Evolutionary conservation across 2,329 filamentous ascomycete genomes (phyloP).

Genomic region (Nothophoma quercina): DNA sequence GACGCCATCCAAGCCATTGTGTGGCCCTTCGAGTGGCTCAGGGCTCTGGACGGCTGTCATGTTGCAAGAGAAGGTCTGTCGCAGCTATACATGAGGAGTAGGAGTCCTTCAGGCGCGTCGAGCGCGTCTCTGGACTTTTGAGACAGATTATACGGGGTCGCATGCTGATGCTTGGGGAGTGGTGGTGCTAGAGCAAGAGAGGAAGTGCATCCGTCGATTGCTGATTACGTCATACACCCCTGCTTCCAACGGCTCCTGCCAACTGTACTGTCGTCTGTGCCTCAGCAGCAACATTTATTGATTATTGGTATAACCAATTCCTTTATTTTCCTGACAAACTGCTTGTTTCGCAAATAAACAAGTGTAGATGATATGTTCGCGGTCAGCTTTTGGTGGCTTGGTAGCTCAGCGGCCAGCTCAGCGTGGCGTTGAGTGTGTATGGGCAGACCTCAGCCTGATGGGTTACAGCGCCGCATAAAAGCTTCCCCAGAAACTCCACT

Average conservation of each 20-base stretch:
- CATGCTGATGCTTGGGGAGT: background rate
- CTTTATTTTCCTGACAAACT: too few species aligned
- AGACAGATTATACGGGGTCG: background rate
- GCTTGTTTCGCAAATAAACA: too few species aligned
- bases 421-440: too few species aligned
- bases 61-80: background rate
- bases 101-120: background rate
- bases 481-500: too few species aligned
- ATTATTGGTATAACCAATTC: too few species aligned
- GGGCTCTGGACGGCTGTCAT: constrained; percentile 41
- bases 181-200: background rate
- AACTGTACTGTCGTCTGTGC: too few species aligned
- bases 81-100: constrained; percentile 3
- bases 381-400: too few species aligned
- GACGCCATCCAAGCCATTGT: constrained; percentile 27
- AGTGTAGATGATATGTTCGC: too few species aligned
- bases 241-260: background rate
- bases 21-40: constrained; percentile 19
- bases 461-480: too few species aligned
- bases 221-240: constrained; percentile 8
- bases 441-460: too few species aligned
- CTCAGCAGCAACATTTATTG: too few species aligned
- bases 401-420: too few species aligned
- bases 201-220: constrained; percentile 2
- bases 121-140: background rate